A percentile compares a stretch with the other conserved stretches of the same genome.
These are phyloP conservation scores for Hirsutella minnesotensis DNA, from an alignment of 2,329 filamentous ascomycete species.

Conservation along the genomic window DNA sequence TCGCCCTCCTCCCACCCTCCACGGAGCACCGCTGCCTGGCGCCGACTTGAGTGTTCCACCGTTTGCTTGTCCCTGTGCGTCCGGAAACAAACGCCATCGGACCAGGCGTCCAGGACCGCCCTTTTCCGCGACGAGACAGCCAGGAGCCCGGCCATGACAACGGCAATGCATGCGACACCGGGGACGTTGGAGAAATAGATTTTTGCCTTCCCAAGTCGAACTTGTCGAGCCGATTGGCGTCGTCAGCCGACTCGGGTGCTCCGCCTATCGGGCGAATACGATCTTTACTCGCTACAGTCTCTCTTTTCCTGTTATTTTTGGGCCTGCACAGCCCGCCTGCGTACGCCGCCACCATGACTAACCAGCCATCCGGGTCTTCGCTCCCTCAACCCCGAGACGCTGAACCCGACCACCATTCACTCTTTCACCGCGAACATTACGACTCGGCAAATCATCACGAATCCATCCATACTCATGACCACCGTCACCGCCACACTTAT, in stretches of 20 bases:
- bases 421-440: slow-evolving; percentile 8
- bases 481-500: slow-evolving; percentile 8
- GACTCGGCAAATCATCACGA: slow-evolving; percentile 7
- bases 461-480: slow-evolving; percentile 2
- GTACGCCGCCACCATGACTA: slow-evolving; percentile 19
- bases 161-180: background rate
- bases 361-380: slow-evolving; percentile 22
- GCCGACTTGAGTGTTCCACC: background rate
- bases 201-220: background rate
- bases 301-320: background rate
- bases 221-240: background rate
- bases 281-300: slow-evolving; percentile 5
- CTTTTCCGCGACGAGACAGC: background rate
- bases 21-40: background rate
- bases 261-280: slow-evolving; percentile 5
- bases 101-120: no score
- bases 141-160: slow-evolving; percentile 4
- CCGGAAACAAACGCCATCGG: background rate
- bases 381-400: slow-evolving; percentile 22
- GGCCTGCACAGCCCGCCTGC: slow-evolving; percentile 12
- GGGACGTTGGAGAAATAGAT: slow-evolving; percentile 1
- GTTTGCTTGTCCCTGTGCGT: background rate
- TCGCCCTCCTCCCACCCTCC: no score
- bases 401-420: slow-evolving; percentile 8
- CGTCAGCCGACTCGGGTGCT: background rate